Percentiles rank a stretch among this genome's conserved stretches.
These are phyloP conservation scores for Phytopythium delawarense DNA, from an alignment of 352 stramenopile species.

Conservation along the genomic window DNA sequence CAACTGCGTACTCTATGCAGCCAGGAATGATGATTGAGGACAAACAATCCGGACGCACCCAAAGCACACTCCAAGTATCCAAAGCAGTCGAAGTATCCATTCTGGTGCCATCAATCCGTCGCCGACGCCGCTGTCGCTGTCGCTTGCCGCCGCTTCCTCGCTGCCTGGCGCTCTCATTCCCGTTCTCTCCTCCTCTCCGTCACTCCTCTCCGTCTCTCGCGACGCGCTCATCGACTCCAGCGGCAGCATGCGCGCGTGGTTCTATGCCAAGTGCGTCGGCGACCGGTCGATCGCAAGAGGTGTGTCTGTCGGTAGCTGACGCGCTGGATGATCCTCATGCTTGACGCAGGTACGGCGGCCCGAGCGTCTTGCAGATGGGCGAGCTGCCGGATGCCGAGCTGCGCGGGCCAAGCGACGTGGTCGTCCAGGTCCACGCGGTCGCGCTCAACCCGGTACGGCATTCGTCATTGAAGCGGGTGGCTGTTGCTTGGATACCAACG, in stretches of 20 bases:
- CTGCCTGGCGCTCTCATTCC: background rate
- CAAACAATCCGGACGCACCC: too few relatives aligned
- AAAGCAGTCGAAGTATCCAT: too few relatives aligned
- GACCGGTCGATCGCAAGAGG: background rate
- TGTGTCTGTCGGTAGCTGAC: background rate
- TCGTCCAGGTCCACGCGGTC: conserved; percentile 61
- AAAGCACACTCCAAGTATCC: too few relatives aligned
- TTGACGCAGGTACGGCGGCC: conserved; percentile 48
- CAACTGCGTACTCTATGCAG: too few relatives aligned
- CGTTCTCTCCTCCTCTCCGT: background rate
- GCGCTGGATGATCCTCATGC: background rate
- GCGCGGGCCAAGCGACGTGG: conserved; percentile 44
- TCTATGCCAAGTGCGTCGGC: conserved; percentile 52
- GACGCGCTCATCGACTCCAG: too few relatives aligned
- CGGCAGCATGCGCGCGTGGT: conserved; percentile 63
- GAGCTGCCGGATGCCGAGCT: conserved; percentile 47
- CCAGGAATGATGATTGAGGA: too few relatives aligned
- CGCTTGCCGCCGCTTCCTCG: too few relatives aligned
- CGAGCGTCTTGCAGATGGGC: conserved; percentile 52
- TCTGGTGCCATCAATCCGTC: too few relatives aligned
- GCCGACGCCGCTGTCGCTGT: too few relatives aligned
- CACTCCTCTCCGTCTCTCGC: background rate
- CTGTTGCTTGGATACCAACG: background rate
- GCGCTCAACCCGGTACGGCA: conserved; percentile 51
- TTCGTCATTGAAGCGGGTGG: too few relatives aligned